Base-by-base conservation (phyloP, 2,329 filamentous ascomycete genomes). In the Fusarium sp. region DNA sequence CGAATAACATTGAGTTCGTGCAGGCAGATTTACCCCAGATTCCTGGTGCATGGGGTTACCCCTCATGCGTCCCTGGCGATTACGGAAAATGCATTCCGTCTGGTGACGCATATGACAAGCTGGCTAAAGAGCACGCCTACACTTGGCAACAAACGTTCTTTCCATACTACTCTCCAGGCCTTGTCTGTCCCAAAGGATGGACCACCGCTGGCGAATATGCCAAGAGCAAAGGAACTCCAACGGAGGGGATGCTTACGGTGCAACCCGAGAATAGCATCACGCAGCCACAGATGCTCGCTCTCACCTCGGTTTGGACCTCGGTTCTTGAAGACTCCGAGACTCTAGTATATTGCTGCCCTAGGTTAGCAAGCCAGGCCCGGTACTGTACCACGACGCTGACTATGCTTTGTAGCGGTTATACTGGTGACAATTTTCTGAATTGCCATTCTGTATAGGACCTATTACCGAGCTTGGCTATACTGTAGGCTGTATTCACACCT, bases 21-120 rank as follows among this genome's bases (percentile, higher is more conserved):
- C 32, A 10, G 7, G 25, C 11, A 27, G 13, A 25, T 18, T 2
- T 11, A 2, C 54, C 54, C 14, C 16, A 10, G 18, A 7, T 41
- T 4, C 10, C 18, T 5, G 23, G 9, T 3, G 16, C 7, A 4
- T 27, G 18, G 8, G 56, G 35, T n/a, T 37, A 59, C 13, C 58
- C 39, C 11, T 30, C 37, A 32, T 60, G 58, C 27, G n/a, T 32
- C 3, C 37, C 39, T n/a, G 39, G 39, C 4, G 27, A 43, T 9
- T 60, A 60, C n/a, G 30, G 58, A 14, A 41, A 60, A 27, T 60
- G 58, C 14, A 60, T 60, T 3, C 58, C 58, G 11, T 60, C 58
- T 13, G 58, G 58, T 5, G 58, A 20, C 10, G 58, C 58, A 14
- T 30, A 30, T n/a, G 37, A 45, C 18, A 45, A 32, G 39, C 37